Evolutionary conservation across 495 filamentous ascomycete genomes (phyloP).

Genomic region (Xylaria venustula): DNA sequence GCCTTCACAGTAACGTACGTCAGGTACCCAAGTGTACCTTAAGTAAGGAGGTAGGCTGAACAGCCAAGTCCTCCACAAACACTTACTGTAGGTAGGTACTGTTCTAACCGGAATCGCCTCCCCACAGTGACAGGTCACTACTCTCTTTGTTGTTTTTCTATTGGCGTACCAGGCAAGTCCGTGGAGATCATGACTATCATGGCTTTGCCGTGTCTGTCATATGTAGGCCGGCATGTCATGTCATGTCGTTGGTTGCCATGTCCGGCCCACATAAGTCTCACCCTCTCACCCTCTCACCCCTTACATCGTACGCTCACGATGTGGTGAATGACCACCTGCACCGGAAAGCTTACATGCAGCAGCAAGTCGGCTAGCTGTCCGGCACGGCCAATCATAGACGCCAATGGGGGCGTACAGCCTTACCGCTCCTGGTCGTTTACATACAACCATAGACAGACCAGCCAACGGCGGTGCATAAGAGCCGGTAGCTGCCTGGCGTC

Average conservation of each 20-base stretch:
- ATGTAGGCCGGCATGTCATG: background rate
- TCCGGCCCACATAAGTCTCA: background rate
- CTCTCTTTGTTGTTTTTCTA: background rate
- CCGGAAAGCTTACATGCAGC: background rate
- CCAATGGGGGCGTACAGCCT: background rate
- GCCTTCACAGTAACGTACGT: too few relatives aligned
- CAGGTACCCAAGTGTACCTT: too few relatives aligned
- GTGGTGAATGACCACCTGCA: too few relatives aligned
- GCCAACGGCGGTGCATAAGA: too few relatives aligned
- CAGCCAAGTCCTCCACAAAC: too few relatives aligned
- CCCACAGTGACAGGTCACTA: background rate
- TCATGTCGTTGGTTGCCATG: background rate
- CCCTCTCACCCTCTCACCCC: too few relatives aligned
- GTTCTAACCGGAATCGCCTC: too few relatives aligned
- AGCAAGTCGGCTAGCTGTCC: background rate
- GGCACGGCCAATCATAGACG: background rate
- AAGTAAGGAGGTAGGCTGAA: too few relatives aligned
- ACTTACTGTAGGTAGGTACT: too few relatives aligned
- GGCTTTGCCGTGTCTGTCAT: slow-evolving; percentile 4
- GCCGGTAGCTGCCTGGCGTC: background rate
- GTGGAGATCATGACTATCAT: background rate
- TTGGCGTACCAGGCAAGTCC: too few relatives aligned
- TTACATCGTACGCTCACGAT: too few relatives aligned
- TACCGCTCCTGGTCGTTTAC: background rate
- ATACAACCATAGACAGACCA: too few relatives aligned